These are phyloP conservation scores for Eleusine indica DNA, from an alignment of 176 grass and related monocot genomes.

Conservation along the genomic window DNA sequence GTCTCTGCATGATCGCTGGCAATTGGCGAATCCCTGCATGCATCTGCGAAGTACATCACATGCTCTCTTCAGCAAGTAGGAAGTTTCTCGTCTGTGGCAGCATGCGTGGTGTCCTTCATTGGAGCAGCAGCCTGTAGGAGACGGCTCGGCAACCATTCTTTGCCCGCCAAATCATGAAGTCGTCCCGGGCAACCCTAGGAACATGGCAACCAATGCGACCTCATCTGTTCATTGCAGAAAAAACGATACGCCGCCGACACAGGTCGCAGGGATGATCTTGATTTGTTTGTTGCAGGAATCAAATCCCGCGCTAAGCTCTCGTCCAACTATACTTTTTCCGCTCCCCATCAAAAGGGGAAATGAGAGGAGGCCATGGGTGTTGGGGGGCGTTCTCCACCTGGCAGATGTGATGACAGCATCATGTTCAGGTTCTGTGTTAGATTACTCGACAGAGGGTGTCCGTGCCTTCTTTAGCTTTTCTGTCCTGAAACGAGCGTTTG, in stretches of 20 bases:
- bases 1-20: no score
- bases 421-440: constrained; percentile 27
- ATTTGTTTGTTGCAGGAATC: constrained; percentile 23
- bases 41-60: no score
- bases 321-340: not conserved
- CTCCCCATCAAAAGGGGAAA: constrained; percentile 6
- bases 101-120: not conserved
- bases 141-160: not conserved
- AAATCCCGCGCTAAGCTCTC: not conserved
- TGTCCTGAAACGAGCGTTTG: constrained; percentile 19
- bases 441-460: not conserved
- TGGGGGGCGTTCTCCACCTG: not conserved
- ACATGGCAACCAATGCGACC: constrained; percentile 10
- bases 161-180: not conserved
- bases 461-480: not conserved
- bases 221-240: not conserved
- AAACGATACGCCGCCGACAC: not conserved
- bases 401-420: constrained; percentile 10
- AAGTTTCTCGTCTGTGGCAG: no score
- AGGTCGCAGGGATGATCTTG: not conserved
- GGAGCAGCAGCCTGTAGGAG: not conserved
- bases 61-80: no score
- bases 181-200: not conserved
- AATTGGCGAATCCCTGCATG: no score
- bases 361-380: not conserved